phyloP scores from a whole-genome alignment of 306 rosid species.

The Rosa rugosa region DNA sequence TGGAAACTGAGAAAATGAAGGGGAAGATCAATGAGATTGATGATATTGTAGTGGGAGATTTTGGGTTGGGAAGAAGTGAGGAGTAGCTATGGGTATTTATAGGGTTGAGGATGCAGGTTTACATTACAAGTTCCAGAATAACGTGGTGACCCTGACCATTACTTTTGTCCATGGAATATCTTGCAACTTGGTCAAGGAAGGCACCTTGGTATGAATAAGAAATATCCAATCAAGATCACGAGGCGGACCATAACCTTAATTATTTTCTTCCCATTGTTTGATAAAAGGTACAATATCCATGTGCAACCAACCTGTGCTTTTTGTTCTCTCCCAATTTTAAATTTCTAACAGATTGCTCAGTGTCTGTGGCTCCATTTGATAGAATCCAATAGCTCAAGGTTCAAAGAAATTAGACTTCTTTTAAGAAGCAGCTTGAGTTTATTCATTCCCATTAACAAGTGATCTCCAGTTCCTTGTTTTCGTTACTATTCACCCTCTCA shows the following conservation, averaged over 20 bases:
- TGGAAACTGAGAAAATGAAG: neutral
- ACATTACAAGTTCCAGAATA: neutral
- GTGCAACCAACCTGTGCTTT: neutral
- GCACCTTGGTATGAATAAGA: neutral
- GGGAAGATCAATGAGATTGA: neutral
- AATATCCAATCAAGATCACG: neutral
- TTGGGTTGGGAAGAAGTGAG: slow-evolving; percentile 25
- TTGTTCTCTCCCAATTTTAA: neutral
- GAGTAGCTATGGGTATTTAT: neutral
- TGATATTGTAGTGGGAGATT: neutral
- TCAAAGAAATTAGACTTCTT: neutral
- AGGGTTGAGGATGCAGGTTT: neutral
- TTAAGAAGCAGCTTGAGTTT: neutral
- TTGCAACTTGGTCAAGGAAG: slow-evolving; percentile 2
- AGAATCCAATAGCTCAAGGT: neutral
- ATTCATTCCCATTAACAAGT: neutral
- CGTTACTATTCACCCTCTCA: neutral
- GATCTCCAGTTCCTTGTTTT: neutral
- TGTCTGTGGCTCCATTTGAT: neutral
- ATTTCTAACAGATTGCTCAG: neutral
- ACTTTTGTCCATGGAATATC: neutral
- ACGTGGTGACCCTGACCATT: slow-evolving; percentile 7
- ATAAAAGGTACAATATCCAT: neutral
- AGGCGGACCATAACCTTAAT: neutral
- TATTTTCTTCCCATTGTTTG: neutral